Evolutionary conservation across 2,329 filamentous ascomycete species (phyloP).

Genomic region (Penicillium italicum): DNA sequence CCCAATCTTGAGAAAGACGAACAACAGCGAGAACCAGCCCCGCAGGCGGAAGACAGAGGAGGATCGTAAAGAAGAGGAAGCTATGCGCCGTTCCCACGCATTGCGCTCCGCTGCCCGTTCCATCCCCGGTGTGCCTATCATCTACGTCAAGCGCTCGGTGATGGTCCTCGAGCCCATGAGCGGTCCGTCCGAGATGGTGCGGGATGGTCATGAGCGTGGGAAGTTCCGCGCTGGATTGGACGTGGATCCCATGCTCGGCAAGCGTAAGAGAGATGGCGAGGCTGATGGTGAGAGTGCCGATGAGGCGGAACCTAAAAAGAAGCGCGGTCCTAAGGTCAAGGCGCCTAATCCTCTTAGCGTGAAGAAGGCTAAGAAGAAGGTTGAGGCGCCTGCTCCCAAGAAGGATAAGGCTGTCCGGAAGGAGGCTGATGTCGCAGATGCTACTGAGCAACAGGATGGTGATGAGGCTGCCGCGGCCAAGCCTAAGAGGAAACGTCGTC

Average conservation of each 20-base stretch:
- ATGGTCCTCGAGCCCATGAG: conserved; percentile 51
- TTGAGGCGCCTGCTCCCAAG: conserved; percentile 21
- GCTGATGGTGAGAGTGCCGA: conserved; percentile 17
- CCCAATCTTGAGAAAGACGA: conserved; percentile 24
- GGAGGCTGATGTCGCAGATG: conserved; percentile 13
- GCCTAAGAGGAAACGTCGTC: conserved; percentile 35
- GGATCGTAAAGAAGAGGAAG: conserved; percentile 30
- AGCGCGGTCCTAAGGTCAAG: conserved; percentile 37
- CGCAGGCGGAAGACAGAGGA: conserved; percentile 34
- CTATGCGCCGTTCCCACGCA: conserved; percentile 29
- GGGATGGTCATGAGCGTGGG: conserved; percentile 44
- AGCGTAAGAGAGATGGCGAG: conserved; percentile 34
- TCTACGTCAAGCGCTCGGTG: conserved; percentile 51
- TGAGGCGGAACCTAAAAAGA: conserved; percentile 32
- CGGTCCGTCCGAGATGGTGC: conserved; percentile 40
- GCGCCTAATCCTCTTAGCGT: conserved; percentile 48
- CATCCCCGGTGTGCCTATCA: conserved; percentile 48
- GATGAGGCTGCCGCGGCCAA: conserved; percentile 28
- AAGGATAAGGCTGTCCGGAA: conserved; percentile 14
- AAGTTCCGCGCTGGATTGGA: conserved; percentile 46
- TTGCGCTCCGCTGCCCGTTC: conserved; percentile 41
- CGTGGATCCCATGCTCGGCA: conserved; percentile 28
- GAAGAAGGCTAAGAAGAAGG: conserved; percentile 45
- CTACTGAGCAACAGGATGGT: conserved; percentile 22
- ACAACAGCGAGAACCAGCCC: conserved; percentile 25